Evolutionary conservation across 176 grass and related monocot species (phyloP).

Genomic region (Tuctoria greenei): DNA sequence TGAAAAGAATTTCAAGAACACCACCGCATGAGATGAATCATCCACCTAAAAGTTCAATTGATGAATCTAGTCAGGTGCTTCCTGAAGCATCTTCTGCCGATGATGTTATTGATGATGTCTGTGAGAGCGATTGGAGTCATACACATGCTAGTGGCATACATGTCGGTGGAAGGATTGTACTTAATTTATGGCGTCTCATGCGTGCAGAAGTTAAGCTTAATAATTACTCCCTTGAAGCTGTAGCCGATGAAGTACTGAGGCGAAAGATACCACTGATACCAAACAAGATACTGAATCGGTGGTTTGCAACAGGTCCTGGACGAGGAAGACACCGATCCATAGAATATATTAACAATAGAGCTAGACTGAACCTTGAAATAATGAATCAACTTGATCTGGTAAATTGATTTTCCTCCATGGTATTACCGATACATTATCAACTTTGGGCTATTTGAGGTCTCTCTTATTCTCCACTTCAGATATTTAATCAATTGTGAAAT

Average conservation of each 20-base stretch:
- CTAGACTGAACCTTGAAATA: conserved; percentile 78
- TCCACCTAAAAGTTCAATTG: conserved; percentile 44
- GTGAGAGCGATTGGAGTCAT: conserved; percentile 65
- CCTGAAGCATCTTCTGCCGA: conserved; percentile 58
- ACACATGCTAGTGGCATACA: conserved; percentile 82
- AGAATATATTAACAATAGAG: conserved; percentile 61
- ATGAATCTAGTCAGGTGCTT: conserved; percentile 42
- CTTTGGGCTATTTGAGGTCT: conserved; percentile 4
- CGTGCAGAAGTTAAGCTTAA: conserved; percentile 91
- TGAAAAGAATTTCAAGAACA: conserved; percentile 88
- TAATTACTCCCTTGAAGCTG: conserved; percentile 82
- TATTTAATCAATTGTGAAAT: conserved; percentile 29
- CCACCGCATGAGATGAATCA: conserved; percentile 53
- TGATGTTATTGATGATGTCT: conserved; percentile 45
- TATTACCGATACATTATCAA: conserved; percentile 28
- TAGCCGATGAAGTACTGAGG: conserved; percentile 86
- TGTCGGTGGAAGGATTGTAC: conserved; percentile 85
- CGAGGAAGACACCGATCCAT: conserved; percentile 68
- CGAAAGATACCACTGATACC: conserved; percentile 78
- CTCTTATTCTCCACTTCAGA: conserved; percentile 24
- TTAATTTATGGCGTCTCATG: conserved; percentile 95
- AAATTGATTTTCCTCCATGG: conserved; percentile 35
- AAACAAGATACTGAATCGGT: conserved; percentile 73
- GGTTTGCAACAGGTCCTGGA: conserved; percentile 75
- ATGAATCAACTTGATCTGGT: conserved; percentile 93